Evolutionary conservation across 768 basidiomycete genomes (phyloP).

Genomic region (Leucosporidium scottii): DNA sequence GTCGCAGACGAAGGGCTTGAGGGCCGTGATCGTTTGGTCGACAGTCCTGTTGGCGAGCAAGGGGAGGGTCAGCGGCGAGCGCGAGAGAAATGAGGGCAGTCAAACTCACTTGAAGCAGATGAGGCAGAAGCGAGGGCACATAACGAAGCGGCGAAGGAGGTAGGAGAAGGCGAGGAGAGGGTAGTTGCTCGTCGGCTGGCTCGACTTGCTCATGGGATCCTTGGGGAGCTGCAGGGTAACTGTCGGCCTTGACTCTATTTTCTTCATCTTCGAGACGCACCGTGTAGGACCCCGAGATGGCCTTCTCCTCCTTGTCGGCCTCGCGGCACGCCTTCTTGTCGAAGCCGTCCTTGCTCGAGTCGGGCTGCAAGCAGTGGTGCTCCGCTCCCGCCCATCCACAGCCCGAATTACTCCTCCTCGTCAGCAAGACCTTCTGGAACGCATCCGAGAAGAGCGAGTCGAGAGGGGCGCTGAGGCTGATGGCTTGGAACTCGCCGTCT

Average conservation of each 20-base stretch:
- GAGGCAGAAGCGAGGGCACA: slow-evolving; percentile 64
- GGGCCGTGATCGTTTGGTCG: slow-evolving; percentile 51
- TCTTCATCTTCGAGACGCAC: not conserved
- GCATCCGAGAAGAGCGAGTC: slow-evolving; percentile 57
- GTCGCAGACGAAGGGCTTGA: slow-evolving; percentile 69
- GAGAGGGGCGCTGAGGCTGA: slow-evolving; percentile 59
- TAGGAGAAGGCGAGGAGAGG: slow-evolving; percentile 60
- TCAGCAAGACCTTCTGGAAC: slow-evolving; percentile 52
- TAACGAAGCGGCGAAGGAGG: slow-evolving; percentile 56
- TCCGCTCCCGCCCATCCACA: slow-evolving; percentile 69
- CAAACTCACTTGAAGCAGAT: slow-evolving; percentile 53
- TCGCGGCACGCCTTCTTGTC: slow-evolving; percentile 43
- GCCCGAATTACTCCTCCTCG: slow-evolving; percentile 49
- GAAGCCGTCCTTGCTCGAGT: slow-evolving; percentile 41
- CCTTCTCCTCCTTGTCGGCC: slow-evolving; percentile 45
- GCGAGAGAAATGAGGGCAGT: not conserved
- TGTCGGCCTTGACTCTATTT: not conserved
- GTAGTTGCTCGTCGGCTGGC: slow-evolving; percentile 48
- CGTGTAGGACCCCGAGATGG: slow-evolving; percentile 37
- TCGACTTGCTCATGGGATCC: slow-evolving; percentile 47
- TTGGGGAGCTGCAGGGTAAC: slow-evolving; percentile 32
- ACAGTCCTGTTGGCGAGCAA: slow-evolving; percentile 38
- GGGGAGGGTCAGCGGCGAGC: not conserved
- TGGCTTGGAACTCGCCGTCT: slow-evolving; percentile 49
- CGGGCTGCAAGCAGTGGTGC: slow-evolving; percentile 47